phyloP scores from a whole-genome alignment of 1,284 basidiomycete genomes.

The Cutaneotrichosporon sp. region DNA sequence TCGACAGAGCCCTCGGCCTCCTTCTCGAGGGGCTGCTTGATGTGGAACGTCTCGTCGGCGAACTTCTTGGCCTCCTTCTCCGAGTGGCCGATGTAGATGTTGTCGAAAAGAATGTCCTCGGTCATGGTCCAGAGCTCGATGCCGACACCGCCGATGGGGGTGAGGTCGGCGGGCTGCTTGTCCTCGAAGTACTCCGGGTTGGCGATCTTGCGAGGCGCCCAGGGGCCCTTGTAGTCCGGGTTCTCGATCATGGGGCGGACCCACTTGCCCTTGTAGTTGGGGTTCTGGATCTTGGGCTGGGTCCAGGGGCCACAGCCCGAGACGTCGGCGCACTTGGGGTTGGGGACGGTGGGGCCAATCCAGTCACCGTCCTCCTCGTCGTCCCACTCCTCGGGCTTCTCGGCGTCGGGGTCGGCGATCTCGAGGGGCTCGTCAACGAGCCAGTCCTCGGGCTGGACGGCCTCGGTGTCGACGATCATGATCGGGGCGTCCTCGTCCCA shows the following conservation, averaged over 20 bases:
- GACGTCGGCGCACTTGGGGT: constrained; percentile 85
- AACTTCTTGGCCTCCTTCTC: constrained; percentile 75
- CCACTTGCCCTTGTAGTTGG: constrained; percentile 95
- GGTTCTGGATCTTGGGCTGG: constrained; percentile 84
- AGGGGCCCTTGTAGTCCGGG: constrained; percentile 95
- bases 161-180: constrained; percentile 77
- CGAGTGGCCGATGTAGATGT: constrained; percentile 91
- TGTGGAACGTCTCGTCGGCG: constrained; percentile 77
- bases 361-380: constrained; percentile 99
- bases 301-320: constrained; percentile 95
- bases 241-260: constrained; percentile 90
- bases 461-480: constrained; percentile 83
- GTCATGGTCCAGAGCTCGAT: constrained; percentile 99
- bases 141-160: constrained; percentile 88
- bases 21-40: constrained; percentile 64
- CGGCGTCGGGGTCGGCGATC: constrained; percentile 88
- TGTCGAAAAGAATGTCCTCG: constrained; percentile 89
- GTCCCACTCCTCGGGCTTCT: constrained; percentile 99
- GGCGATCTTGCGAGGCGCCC: constrained; percentile 86
- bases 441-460: constrained; percentile 92
- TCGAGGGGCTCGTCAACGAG: constrained; percentile 80
- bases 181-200: constrained; percentile 96
- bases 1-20: constrained; percentile 59
- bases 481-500: constrained; percentile 96
- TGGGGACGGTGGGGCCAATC: constrained; percentile 83